A percentile compares a stretch with the other conserved stretches of the same genome.
These are phyloP conservation scores for Singerocomus inundabilis DNA, from an alignment of 1,284 basidiomycete genomes.

Conservation along the genomic window DNA sequence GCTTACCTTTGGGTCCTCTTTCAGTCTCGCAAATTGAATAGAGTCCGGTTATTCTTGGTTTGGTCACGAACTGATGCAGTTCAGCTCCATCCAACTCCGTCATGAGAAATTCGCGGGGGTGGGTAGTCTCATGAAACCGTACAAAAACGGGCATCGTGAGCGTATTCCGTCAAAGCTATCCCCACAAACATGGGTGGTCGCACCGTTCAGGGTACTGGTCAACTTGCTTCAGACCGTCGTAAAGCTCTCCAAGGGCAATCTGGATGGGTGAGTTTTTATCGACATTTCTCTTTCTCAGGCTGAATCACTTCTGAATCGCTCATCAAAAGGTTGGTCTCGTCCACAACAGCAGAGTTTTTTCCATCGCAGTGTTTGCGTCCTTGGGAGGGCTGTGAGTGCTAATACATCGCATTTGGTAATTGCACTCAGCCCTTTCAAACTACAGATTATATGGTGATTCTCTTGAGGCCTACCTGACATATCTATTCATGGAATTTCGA, in stretches of 20 bases:
- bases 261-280: conserved; percentile 55
- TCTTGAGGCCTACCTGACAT: not conserved
- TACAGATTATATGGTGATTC: conserved; percentile 51
- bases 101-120: conserved; percentile 2
- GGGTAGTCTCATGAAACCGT: not conserved
- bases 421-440: conserved; percentile 4
- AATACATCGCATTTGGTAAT: not conserved
- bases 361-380: conserved; percentile 69
- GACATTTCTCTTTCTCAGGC: too few species aligned
- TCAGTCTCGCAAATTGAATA: not conserved
- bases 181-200: conserved; percentile 43
- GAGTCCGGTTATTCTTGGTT: not conserved
- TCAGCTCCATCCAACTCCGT: not conserved
- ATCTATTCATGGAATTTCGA: conserved; percentile 1
- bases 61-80: not conserved
- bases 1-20: not conserved
- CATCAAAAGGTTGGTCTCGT: conserved; percentile 53
- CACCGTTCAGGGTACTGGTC: conserved; percentile 28
- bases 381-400: conserved; percentile 62
- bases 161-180: not conserved
- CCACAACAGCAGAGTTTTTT: conserved; percentile 58
- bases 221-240: conserved; percentile 46
- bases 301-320: conserved; percentile 2
- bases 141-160: not conserved
- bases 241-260: conserved; percentile 59